phyloP scores from a whole-genome alignment of 1,284 basidiomycete species.

The Cystobasidium sp. region DNA sequence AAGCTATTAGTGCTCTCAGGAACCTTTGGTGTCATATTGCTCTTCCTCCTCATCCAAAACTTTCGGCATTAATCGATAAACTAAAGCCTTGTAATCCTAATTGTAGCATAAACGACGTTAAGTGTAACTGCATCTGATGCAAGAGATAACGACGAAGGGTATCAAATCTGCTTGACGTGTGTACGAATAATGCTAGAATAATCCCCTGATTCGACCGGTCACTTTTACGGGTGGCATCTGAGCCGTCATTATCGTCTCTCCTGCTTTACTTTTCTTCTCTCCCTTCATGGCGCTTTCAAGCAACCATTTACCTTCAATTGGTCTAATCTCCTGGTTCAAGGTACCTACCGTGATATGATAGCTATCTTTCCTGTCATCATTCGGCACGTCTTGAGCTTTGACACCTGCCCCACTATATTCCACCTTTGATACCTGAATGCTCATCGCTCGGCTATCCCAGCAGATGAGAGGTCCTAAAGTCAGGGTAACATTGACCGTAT shows the following conservation, averaged over 20 bases:
- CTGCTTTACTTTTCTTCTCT: conserved; percentile 46
- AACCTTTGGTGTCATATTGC: conserved; percentile 61
- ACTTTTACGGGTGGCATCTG: conserved; percentile 43
- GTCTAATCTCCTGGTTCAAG: conserved; percentile 61
- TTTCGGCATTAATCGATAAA: conserved; percentile 3
- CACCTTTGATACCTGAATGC: conserved; percentile 59
- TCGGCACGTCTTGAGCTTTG: conserved; percentile 62
- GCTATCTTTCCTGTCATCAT: conserved; percentile 60
- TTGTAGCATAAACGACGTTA: conserved; percentile 24
- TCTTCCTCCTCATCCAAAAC: conserved; percentile 19
- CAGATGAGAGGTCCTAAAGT: conserved; percentile 64
- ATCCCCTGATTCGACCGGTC: conserved; percentile 46
- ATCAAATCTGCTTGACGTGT: too few species aligned
- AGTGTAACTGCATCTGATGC: too few species aligned
- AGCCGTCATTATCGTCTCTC: conserved; percentile 44
- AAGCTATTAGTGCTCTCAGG: conserved; percentile 73
- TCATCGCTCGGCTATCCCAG: conserved; percentile 82
- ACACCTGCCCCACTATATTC: conserved; percentile 49
- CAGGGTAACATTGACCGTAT: conserved; percentile 68
- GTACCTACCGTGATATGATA: conserved; percentile 93
- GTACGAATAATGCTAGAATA: conserved; percentile 33
- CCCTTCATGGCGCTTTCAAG: conserved; percentile 66
- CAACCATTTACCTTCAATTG: conserved; percentile 73
- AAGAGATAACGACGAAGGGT: too few species aligned
- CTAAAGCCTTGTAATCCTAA: background rate